Conservation (phyloP, 2,329 filamentous ascomycete species). For the Colletotrichum truncatum region DNA sequence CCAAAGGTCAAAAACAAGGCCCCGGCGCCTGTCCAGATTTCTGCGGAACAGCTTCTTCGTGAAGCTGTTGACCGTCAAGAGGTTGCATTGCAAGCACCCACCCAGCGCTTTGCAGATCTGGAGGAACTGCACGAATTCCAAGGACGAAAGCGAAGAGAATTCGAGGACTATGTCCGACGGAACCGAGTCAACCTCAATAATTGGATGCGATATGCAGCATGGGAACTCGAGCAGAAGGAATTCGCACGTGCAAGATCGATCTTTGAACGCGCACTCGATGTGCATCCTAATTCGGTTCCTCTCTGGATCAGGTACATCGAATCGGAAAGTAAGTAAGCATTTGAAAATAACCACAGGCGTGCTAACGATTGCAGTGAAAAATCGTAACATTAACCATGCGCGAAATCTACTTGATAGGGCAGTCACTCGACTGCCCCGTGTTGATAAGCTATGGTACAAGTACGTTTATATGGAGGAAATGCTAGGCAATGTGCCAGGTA, state of each 20-base stretch:
- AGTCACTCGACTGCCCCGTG: constrained; percentile 88
- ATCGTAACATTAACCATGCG: constrained; percentile 93
- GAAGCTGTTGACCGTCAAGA: constrained; percentile 98
- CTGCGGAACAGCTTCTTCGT: constrained; percentile 94
- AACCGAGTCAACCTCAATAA: constrained; percentile 98
- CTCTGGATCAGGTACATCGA: constrained; percentile 96
- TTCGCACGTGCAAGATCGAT: constrained; percentile 90
- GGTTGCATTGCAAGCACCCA: constrained; percentile 85
- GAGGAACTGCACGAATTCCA: constrained; percentile 99
- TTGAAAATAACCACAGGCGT: neutral
- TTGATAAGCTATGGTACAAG: constrained; percentile 99
- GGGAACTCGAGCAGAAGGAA: constrained; percentile 98
- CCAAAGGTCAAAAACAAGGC: constrained; percentile 99
- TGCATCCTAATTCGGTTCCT: constrained; percentile 85
- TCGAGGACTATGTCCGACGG: constrained; percentile 96
- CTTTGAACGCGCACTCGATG: constrained; percentile 94
- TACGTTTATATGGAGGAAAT: constrained; percentile 99
- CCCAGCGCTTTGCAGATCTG: constrained; percentile 93
- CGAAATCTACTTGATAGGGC: constrained; percentile 93
- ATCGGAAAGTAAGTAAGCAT: constrained; percentile 84
- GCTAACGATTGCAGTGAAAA: constrained; percentile 26
- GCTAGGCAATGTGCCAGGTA: constrained; percentile 91
- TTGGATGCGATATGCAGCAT: constrained; percentile 97
- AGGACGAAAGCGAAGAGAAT: constrained; percentile 93
- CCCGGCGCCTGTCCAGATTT: constrained; percentile 89